Base-by-base conservation (phyloP, 164 flowering plant genomes). In the Cinnamomum micranthum region DNA sequence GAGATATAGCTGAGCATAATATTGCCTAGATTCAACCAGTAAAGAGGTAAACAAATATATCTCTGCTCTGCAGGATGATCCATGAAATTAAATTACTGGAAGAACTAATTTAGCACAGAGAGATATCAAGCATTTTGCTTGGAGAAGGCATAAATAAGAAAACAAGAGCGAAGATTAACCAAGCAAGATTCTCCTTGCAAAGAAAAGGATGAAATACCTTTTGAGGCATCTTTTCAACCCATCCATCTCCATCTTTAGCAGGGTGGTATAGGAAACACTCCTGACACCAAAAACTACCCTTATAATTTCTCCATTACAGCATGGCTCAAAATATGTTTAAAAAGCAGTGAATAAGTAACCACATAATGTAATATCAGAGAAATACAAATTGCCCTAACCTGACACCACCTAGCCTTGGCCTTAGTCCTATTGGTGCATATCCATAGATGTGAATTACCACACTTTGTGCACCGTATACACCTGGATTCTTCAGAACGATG, bases 211-310 rank as follows among this genome's bases (percentile, higher is more conserved):
- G 19, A 76, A 31, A 70, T 84, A 96, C 99, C 92, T 90, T 94
- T 70, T 85, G 91, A 73, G 87, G 86, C 97, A 94, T 72, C 85
- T 87, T 81, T 75, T 96, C 99, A 55, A 96, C 96, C 99, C 99
- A 96, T 71, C 99, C 99, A 86, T 96, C 99, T 25, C 99, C 99
- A 86, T 96, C 98, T 81, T 87, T 94, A 41, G 99, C 98, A 82
- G 84, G 94, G 85, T 96, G 99, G 85, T 88, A 85, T 74, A 90
- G 97, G 78, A 94, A 80, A 78, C 99, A 96, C 80, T 94, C 97
- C 99, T 96, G 80, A 77, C 58, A 47, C 28, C 71, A 82, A 33
- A 47, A 27, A 20, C 14, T 31, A 74, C n/a, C 17, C 71, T 7
- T 4, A 25, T 63, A 51, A 59, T 31, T 27, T 60, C 20, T 41